Base-by-base conservation (phyloP, 371 early-diverging fungal genomes). In the Mucor piriformis region DNA sequence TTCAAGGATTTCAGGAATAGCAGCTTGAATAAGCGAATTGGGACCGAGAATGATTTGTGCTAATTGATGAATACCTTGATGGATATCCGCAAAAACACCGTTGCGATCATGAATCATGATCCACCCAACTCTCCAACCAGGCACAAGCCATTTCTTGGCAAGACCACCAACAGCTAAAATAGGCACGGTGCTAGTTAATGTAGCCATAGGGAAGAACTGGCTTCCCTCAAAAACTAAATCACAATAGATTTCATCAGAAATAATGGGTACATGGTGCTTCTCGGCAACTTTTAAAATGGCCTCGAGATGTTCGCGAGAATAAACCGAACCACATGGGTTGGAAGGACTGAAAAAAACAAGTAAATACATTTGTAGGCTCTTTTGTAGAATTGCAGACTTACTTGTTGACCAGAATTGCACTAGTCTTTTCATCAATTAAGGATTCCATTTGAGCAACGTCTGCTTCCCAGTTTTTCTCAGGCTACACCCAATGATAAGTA, bases 121-220 rank as follows among this genome's bases (percentile, higher is more conserved):
- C 96, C 96, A 95, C 18, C 94, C 94, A 13, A 94, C 67, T 60
- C 96, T 81, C 95, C 95, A 95, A 6, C 96, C 96, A 37, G 96
- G 96, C 1, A 95, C 91, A 11, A 95, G 80, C 83, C 85, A 95
- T 67, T 88, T 88, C 79, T 96, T 96, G 43, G 96, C 95, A 29
- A 96, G 72, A 12, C 96, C 96, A 63, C 95, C 91, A 3, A 91
- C 88, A 1, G 92, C 75, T 40, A 96, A 73, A 32, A 96, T 79
- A 8, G 96, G 96, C 2, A 96, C 93, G 3, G 85, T 86, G 23
- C 70, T 73, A 8, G 92, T 89, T 50, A 95, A 70, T 2, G 87
- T 73, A 11, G 94, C 92, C 57, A 90, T 75, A 11, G 92, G 85
- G 47, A 76, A 81, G 64, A 92, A 93, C 12, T 69, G 71, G 56